These are phyloP conservation scores for Fusarium nematophilum DNA, from an alignment of 2,329 filamentous ascomycete genomes.

Conservation along the genomic window DNA sequence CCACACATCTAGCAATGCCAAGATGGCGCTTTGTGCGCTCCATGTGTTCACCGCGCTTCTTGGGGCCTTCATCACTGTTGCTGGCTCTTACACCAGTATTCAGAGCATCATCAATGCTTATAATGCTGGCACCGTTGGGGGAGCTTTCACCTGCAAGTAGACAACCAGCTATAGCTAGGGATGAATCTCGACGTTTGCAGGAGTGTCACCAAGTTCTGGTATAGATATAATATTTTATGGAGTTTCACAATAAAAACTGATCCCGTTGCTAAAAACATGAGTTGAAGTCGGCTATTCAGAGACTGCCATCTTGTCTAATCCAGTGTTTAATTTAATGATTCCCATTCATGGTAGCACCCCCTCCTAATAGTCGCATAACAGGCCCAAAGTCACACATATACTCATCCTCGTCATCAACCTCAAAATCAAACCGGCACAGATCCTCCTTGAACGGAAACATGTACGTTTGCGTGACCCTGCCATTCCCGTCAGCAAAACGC, in stretches of 20 bases:
- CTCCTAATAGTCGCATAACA: too few relatives aligned
- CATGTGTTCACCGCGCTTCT: slow-evolving; percentile 35
- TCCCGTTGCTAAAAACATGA: too few relatives aligned
- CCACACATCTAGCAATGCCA: slow-evolving; percentile 13
- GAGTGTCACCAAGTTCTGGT: too few relatives aligned
- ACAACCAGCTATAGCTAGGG: too few relatives aligned
- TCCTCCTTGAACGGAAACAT: slow-evolving; percentile 24
- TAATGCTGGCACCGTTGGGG: slow-evolving; percentile 29
- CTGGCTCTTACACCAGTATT: slow-evolving; percentile 42
- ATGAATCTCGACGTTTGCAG: too few relatives aligned
- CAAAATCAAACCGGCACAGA: slow-evolving; percentile 19
- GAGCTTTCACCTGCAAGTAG: slow-evolving; percentile 39
- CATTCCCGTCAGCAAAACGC: not conserved
- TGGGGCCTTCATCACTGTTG: slow-evolving; percentile 39
- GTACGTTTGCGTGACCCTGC: slow-evolving; percentile 22
- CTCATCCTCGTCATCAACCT: slow-evolving; percentile 17
- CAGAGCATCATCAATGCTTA: slow-evolving; percentile 45
- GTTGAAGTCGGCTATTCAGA: too few relatives aligned
- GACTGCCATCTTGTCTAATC: too few relatives aligned
- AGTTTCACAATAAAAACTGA: too few relatives aligned
- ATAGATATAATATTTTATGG: too few relatives aligned
- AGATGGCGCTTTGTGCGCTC: slow-evolving; percentile 6
- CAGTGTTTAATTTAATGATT: too few relatives aligned
- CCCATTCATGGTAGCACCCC: too few relatives aligned
- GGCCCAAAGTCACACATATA: slow-evolving; percentile 6